Evolutionary conservation across 352 stramenopile genomes (phyloP), one percentile per base, ranked within the genome.

Genomic region (Pythium dissotocum): DNA sequence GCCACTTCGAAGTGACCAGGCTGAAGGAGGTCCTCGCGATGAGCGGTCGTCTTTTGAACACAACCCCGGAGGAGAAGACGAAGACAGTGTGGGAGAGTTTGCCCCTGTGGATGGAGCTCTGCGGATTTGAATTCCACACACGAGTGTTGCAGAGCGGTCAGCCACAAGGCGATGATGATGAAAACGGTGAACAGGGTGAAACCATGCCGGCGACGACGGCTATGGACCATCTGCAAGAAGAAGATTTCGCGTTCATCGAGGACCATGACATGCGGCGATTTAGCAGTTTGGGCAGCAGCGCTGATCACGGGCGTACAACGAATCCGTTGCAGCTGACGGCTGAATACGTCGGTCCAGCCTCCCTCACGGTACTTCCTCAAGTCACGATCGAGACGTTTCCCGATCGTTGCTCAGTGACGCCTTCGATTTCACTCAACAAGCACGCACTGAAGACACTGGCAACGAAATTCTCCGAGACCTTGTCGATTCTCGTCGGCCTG

Each of bases 191-290:
- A 40, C 51, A 56, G 13, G 35, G 44, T n/a, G 44, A 58, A 13
- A 21, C 8, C 6, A 13, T 18, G 0, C 26, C 59, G 58, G 7
- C 21, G 46, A 53, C 33, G 18, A 53, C 61, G 6, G 18, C 60
- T 13, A 66, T 64, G n/a, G 69, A 76, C 30, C 60, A 72, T 63
- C 33, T 73, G 0, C 65, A 78, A 63, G 86, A 93, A 58, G 84
- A 94, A 42, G 84, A 84, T 56, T 94, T 94, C 58, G 81, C 86
- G 2, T 91, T 94, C 63, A 79, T 94, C 6, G 86, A 94, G 77
- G 86, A 91, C 65, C 78, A 80, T 0, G 83, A 91, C 63, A 62
- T 89, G 26, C 67, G 83, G 40, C 71, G 81, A 9, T 87, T 83
- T 54, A 91, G 80, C 49, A 91, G 84, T 55, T 82, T 94, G 69